phyloP scores from a whole-genome alignment of 768 basidiomycete genomes.

The Plicaturopsis crispa region DNA sequence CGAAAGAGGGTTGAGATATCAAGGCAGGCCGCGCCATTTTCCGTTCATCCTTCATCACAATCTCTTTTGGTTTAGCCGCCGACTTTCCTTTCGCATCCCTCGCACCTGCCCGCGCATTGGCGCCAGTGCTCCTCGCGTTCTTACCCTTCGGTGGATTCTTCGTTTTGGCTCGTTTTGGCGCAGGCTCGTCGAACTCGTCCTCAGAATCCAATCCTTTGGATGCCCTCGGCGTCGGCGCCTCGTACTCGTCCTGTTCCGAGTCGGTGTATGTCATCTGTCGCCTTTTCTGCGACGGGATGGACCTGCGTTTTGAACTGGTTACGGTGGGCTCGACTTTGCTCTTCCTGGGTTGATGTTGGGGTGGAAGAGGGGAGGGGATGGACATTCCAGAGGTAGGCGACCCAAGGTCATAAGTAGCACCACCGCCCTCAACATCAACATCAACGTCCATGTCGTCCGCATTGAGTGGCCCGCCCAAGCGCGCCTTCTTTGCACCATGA shows the following conservation, averaged over 20 bases:
- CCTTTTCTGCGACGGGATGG: no score
- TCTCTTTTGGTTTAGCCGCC: slow-evolving; percentile 25
- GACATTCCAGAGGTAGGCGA: no score
- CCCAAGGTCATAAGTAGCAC: background rate
- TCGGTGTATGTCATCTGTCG: no score
- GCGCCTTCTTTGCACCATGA: no score
- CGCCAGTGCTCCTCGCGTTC: slow-evolving; percentile 16
- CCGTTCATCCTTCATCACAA: slow-evolving; percentile 35
- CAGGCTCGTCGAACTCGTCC: slow-evolving; percentile 19
- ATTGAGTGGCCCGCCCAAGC: background rate
- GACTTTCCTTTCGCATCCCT: slow-evolving; percentile 21
- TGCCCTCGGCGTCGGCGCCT: no score
- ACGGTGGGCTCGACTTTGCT: no score
- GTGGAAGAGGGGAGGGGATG: no score
- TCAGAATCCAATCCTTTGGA: slow-evolving; percentile 15
- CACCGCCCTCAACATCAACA: background rate
- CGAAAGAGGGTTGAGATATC: slow-evolving; percentile 12
- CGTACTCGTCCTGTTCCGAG: no score
- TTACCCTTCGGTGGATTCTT: slow-evolving; percentile 16
- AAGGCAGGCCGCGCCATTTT: slow-evolving; percentile 15
- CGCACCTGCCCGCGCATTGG: slow-evolving; percentile 5
- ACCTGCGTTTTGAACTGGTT: no score
- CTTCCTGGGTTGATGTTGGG: no score
- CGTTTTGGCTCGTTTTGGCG: slow-evolving; percentile 13
- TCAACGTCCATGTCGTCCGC: background rate